Base-by-base conservation (phyloP, 2,329 filamentous ascomycete species). In the Colletotrichum incanum region DNA sequence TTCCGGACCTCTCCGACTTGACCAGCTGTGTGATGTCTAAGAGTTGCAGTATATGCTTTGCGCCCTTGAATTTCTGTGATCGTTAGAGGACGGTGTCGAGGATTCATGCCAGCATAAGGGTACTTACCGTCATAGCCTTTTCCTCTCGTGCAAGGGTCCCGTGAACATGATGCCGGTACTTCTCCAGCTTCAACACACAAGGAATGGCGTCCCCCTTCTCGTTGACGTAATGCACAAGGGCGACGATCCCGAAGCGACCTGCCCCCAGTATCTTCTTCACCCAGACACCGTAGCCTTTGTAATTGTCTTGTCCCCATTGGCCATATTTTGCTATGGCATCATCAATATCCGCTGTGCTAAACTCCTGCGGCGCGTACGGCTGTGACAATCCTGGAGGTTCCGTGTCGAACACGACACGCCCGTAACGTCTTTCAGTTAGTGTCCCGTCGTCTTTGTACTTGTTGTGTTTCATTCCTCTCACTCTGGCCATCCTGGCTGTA, bases 11-110 rank as follows among this genome's bases (percentile, higher is more conserved):
- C n/a, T 62, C 16, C 37, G 39, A 41, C 56, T 66, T 71, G 71
- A 66, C 45, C 20, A 61, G 6, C 11, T 62, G 31, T 26, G 71
- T 71, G 20, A 80, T 41, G 45, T 82, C 72, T 12, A 80, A 26
- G 23, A 75, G 28, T 50, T 80, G 79, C 6, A 79, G 74, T 11
- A 76, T 77, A 47, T 81, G 79, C 12, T 74, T 74, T 66, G 75
- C 76, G 2, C 76, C 75, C 1, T 65, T 37, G 55, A 80, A 81
- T 47, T 77, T 76, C 50, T 74, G 49, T 18, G 18, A 31, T 52
- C 6, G 69, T 71, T 37, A 70, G 45, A 41, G 31, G 23, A 23
- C 8, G 1, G n/a, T 3, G 16, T 28, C 6, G 1, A 7, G 2
- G 23, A n/a, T 6, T 11, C 28, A 18, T 6, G 26, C 18, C 20